Evolutionary conservation across 331 rosid genomes (phyloP).

Genomic region (Acacia pycnantha): DNA sequence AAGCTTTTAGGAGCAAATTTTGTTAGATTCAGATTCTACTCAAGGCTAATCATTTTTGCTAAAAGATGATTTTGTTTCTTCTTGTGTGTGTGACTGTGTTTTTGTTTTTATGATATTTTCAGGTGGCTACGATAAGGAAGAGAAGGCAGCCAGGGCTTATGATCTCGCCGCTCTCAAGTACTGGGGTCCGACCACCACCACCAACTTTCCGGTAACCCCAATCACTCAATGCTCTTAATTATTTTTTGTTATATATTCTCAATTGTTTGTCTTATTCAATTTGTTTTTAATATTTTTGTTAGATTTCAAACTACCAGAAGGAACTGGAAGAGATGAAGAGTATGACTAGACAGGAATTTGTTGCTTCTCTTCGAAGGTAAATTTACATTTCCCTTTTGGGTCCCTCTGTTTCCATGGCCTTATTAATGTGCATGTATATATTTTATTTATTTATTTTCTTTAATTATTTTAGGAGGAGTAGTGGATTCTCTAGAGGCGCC

Average conservation of each 20-base stretch:
- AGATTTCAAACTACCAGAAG: constrained; percentile 64
- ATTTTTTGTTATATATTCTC: neutral
- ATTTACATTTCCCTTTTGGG: neutral
- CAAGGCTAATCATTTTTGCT: constrained; percentile 26
- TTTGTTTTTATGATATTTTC: neutral
- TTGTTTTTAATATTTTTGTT: neutral
- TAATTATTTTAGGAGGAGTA: constrained; percentile 50
- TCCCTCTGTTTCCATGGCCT: neutral
- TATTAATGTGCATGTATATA: neutral
- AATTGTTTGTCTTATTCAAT: neutral
- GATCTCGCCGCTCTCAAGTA: constrained; percentile 81
- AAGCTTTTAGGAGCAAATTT: neutral
- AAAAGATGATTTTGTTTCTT: neutral
- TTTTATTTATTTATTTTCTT: neutral
- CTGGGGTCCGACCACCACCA: constrained; percentile 81
- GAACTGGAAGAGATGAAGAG: constrained; percentile 63
- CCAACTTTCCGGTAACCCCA: constrained; percentile 55
- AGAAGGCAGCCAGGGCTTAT: constrained; percentile 74
- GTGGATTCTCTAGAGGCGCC: constrained; percentile 81
- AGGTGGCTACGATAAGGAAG: constrained; percentile 80
- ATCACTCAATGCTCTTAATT: neutral
- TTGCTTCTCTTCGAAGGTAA: constrained; percentile 74
- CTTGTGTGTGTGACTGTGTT: neutral
- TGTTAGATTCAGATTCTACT: constrained; percentile 46
- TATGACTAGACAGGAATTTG: constrained; percentile 77